Evolutionary conservation across 257 asterid genomes (phyloP).

Genomic region (Sherardia arvensis): DNA sequence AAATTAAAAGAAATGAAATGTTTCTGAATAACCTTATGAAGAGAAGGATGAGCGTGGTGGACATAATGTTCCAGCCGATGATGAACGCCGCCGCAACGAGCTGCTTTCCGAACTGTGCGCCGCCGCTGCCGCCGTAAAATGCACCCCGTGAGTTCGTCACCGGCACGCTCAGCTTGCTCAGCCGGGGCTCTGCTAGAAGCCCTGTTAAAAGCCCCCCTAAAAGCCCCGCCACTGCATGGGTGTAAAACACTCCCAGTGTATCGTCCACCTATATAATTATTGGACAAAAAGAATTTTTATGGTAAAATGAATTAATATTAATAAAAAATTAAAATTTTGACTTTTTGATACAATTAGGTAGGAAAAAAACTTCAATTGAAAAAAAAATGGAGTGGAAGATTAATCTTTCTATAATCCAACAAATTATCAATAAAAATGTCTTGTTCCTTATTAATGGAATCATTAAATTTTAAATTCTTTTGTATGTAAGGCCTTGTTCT

Average conservation of each 20-base stretch:
- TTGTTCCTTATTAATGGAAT: too few relatives aligned
- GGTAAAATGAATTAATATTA: too few relatives aligned
- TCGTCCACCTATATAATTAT: conserved; percentile 64
- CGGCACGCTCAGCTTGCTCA: conserved; percentile 54
- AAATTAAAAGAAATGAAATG: too few relatives aligned
- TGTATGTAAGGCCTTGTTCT: too few relatives aligned
- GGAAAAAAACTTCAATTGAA: too few relatives aligned
- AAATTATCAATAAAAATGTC: too few relatives aligned
- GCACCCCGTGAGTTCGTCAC: conserved; percentile 69
- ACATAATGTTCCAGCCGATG: conserved; percentile 55
- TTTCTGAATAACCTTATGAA: conserved; percentile 37
- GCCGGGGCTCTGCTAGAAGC: conserved; percentile 63
- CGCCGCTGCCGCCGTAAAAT: conserved; percentile 48
- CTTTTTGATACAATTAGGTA: too few relatives aligned
- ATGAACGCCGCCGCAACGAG: conserved; percentile 65
- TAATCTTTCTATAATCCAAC: too few relatives aligned
- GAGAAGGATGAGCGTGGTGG: conserved; percentile 58
- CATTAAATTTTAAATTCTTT: too few relatives aligned
- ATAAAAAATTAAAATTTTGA: too few relatives aligned
- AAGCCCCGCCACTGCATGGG: conserved; percentile 84
- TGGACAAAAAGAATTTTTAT: too few relatives aligned
- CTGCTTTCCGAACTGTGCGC: conserved; percentile 53
- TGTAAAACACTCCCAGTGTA: conserved; percentile 77
- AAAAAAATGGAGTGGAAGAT: too few relatives aligned
- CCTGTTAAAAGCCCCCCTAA: conserved; percentile 80